Evolutionary conservation across 2,329 filamentous ascomycete genomes (phyloP).

Genomic region (Exophiala oligosperma): DNA sequence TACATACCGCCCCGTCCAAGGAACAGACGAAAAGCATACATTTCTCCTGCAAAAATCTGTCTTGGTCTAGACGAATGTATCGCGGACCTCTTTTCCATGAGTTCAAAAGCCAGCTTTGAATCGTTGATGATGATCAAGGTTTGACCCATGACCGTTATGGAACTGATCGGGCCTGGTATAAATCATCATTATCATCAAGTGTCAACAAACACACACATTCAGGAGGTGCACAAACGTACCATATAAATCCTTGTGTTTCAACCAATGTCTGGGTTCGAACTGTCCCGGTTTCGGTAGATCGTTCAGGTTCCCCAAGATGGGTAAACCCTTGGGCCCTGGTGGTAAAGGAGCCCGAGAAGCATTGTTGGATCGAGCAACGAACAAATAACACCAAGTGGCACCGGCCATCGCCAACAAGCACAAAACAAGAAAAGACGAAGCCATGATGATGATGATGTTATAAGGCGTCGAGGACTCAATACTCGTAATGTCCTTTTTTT

Average conservation of each 20-base stretch:
- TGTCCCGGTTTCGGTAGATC: conserved; percentile 46
- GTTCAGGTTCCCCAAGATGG: conserved; percentile 51
- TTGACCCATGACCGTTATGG: conserved; percentile 38
- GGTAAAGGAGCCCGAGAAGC: conserved; percentile 37
- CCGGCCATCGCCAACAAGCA: not conserved
- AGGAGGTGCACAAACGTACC: conserved; percentile 22
- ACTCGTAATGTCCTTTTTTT: too few species aligned
- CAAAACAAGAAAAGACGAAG: not conserved
- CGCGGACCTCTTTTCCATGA: conserved; percentile 37
- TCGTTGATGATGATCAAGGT: conserved; percentile 41
- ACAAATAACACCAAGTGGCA: not conserved
- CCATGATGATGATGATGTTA: not conserved
- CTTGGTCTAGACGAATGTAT: conserved; percentile 35
- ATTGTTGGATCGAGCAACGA: not conserved
- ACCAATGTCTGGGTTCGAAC: conserved; percentile 46
- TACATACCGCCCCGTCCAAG: too few species aligned
- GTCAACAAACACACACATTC: not conserved
- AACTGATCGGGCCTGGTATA: conserved; percentile 38
- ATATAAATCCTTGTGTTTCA: conserved; percentile 45
- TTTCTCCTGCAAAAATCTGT: conserved; percentile 37
- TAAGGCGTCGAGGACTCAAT: too few species aligned
- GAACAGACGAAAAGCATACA: conserved; percentile 33
- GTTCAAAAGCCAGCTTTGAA: conserved; percentile 32
- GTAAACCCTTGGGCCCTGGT: conserved; percentile 52
- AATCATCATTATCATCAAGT: not conserved